Conservation (phyloP, 257 asterid species). For the Solanum commersonii region DNA sequence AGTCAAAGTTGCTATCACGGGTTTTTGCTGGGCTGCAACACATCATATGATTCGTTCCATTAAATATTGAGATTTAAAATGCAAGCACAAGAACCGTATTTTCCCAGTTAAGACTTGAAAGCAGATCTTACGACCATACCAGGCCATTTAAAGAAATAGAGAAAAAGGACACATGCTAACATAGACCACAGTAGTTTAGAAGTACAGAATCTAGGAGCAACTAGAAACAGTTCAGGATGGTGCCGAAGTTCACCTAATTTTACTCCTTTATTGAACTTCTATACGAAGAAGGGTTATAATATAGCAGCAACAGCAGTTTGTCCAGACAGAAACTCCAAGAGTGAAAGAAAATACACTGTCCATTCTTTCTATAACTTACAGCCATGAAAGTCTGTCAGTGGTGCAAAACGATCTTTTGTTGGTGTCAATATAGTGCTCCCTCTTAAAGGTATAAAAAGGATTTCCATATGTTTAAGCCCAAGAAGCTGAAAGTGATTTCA, state of each 20-base stretch:
- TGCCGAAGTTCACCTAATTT: not conserved
- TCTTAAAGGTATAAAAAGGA: not conserved
- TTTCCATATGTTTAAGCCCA: not conserved
- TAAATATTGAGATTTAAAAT: not conserved
- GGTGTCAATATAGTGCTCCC: not conserved
- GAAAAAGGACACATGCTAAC: not conserved
- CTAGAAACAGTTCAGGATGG: not conserved
- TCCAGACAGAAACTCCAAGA: not conserved
- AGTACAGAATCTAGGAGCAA: not conserved
- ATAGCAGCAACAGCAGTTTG: not conserved
- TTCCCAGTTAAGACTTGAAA: not conserved
- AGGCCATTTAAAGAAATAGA: not conserved
- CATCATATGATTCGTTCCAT: not conserved
- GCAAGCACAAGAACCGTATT: not conserved
- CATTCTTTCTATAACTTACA: not conserved
- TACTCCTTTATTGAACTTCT: not conserved
- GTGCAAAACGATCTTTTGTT: not conserved
- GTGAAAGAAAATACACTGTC: not conserved
- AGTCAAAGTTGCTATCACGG: slow-evolving; percentile 76
- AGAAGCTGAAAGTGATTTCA: not conserved
- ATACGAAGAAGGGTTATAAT: not conserved
- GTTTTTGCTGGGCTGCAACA: slow-evolving; percentile 78
- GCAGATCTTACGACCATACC: not conserved
- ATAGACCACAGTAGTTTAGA: not conserved
- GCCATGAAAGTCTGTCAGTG: not conserved